phyloP scores from a whole-genome alignment of 305 asterid genomes.

The Solanum hybrid region DNA sequence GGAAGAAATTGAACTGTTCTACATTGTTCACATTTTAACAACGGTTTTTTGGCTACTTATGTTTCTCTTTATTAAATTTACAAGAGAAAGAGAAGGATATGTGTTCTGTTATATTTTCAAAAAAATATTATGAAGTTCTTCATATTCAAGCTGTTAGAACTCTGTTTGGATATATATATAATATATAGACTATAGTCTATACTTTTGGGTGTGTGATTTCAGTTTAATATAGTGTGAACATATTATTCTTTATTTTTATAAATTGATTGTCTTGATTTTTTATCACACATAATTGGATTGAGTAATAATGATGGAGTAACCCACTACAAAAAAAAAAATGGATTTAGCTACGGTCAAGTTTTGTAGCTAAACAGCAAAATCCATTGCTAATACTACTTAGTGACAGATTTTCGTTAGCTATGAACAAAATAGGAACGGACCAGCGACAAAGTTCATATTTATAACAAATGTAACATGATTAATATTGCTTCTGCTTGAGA shows the following conservation, averaged over 20 bases:
- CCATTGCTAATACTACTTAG: fast-evolving
- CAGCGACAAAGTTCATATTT: no score
- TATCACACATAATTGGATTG: background rate
- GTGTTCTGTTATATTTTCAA: background rate
- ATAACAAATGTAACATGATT: no score
- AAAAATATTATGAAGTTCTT: background rate
- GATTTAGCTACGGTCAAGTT: no score
- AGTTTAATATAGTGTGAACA: background rate
- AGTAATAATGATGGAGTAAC: background rate
- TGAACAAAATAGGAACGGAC: background rate
- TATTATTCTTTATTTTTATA: background rate
- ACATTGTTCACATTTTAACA: background rate
- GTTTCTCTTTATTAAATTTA: background rate
- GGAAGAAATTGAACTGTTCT: background rate
- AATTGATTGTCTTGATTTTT: background rate
- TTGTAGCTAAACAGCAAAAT: background rate
- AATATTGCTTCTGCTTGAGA: background rate
- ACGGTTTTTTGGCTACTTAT: background rate
- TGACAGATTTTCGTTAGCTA: background rate
- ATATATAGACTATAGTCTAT: background rate
- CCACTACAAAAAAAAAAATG: no score
- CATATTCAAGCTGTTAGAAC: background rate
- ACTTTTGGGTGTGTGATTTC: background rate
- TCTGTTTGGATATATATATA: background rate
- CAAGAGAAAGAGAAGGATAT: background rate